phyloP scores from a whole-genome alignment of 192 early-diverging fungal species.

The Backusella psychrophila region DNA sequence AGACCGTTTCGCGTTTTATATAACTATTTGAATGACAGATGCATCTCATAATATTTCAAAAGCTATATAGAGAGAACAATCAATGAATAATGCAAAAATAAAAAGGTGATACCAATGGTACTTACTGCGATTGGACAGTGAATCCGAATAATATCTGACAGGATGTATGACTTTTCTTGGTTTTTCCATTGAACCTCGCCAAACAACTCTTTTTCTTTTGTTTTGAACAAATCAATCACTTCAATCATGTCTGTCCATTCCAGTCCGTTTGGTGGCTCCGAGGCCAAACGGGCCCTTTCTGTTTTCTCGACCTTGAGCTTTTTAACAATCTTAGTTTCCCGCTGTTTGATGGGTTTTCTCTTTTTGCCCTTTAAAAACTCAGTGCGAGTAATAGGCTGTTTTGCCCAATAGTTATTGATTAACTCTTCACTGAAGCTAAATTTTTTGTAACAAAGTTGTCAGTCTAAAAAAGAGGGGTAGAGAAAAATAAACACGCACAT shows the following conservation, averaged over 20 bases:
- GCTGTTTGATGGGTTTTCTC: not conserved
- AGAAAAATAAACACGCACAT: constrained; percentile 1
- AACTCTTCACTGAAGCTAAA: not conserved
- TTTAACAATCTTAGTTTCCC: not conserved
- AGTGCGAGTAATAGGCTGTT: not conserved
- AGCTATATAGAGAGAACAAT: not conserved
- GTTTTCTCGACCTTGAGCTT: not conserved
- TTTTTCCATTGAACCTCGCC: not conserved
- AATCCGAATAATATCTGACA: not conserved
- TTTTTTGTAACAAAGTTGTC: too few species aligned
- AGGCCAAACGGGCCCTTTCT: not conserved
- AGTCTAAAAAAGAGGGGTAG: too few species aligned
- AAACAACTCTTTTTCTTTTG: not conserved
- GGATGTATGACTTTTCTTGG: not conserved
- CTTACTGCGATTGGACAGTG: not conserved
- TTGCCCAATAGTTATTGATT: not conserved
- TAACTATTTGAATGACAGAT: too few species aligned
- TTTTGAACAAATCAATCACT: not conserved
- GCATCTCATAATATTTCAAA: too few species aligned
- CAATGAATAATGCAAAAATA: too few species aligned
- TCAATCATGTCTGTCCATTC: not conserved
- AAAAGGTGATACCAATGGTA: too few species aligned
- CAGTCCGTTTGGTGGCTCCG: not conserved
- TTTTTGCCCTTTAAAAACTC: not conserved
- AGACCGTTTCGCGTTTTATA: too few species aligned